A percentile compares a stretch with the other conserved stretches of the same genome.
Conservation (phyloP, 2,329 filamentous ascomycete species). For the Pestalotiopsis fici region DNA sequence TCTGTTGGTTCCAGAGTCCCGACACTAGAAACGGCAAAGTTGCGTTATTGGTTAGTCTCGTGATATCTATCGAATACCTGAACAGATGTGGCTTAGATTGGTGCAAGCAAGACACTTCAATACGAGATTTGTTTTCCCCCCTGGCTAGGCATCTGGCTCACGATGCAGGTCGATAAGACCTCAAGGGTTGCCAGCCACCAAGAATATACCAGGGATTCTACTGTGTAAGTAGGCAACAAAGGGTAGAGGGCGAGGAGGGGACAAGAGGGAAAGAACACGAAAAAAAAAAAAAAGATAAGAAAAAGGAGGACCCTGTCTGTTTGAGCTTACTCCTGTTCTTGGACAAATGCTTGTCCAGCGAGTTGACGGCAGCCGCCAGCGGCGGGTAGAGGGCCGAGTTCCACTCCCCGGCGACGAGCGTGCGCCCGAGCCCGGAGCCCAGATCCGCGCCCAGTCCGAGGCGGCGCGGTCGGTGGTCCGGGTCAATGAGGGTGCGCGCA, state of each 20-base stretch:
- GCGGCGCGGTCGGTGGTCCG: slow-evolving; percentile 13
- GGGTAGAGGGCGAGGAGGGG: background rate
- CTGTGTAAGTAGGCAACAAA: background rate
- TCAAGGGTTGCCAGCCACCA: too few species aligned
- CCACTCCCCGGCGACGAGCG: slow-evolving; percentile 56
- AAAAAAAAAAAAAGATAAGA: background rate
- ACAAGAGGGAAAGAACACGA: background rate
- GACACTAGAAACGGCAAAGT: slow-evolving; percentile 35
- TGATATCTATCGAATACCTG: too few species aligned
- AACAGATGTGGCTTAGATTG: too few species aligned
- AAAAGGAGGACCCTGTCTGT: background rate
- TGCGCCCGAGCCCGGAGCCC: slow-evolving; percentile 40
- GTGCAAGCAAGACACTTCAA: too few species aligned
- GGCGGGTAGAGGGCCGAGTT: slow-evolving; percentile 53
- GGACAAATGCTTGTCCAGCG: slow-evolving; percentile 50
- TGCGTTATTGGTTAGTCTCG: background rate
- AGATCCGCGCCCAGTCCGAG: slow-evolving; percentile 48
- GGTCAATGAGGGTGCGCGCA: slow-evolving; percentile 35
- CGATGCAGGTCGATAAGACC: too few species aligned
- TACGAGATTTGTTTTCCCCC: too few species aligned
- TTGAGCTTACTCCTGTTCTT: slow-evolving; percentile 48
- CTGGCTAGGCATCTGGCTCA: too few species aligned
- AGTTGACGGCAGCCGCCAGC: slow-evolving; percentile 38
- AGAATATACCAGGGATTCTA: too few species aligned
- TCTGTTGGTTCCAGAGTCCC: slow-evolving; percentile 51